phyloP scores from a whole-genome alignment of 352 stramenopile genomes.

The Phytophthora constricta region DNA sequence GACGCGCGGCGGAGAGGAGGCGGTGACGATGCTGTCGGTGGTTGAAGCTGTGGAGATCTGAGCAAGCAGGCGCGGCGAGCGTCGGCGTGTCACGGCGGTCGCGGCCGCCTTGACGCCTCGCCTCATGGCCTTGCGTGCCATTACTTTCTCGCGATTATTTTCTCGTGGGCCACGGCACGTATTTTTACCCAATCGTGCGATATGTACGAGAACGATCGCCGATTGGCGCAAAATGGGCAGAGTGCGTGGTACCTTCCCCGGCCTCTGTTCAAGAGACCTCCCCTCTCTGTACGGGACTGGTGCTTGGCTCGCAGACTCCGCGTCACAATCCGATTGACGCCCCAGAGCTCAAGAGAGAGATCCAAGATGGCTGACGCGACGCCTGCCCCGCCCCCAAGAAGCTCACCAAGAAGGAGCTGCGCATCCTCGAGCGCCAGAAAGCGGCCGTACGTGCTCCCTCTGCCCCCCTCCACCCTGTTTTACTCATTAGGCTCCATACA shows the following conservation, averaged over 20 bases:
- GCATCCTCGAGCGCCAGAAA: conserved; percentile 89
- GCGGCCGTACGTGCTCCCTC: conserved; percentile 47
- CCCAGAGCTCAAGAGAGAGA: conserved; percentile 21
- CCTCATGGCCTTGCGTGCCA: conserved; percentile 33
- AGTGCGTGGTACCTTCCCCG: too few relatives aligned
- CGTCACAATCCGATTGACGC: conserved; percentile 37
- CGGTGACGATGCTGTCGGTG: not conserved
- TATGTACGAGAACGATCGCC: not conserved
- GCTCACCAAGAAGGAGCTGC: conserved; percentile 91
- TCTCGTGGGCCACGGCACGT: conserved; percentile 24
- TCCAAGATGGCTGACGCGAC: conserved; percentile 55
- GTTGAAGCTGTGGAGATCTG: conserved; percentile 5
- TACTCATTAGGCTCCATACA: too few relatives aligned
- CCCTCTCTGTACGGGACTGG: conserved; percentile 12
- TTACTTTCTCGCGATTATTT: not conserved
- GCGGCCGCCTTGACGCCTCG: conserved; percentile 30
- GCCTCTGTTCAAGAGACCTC: conserved; percentile 17
- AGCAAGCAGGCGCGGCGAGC: conserved; percentile 33
- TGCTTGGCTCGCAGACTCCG: conserved; percentile 28
- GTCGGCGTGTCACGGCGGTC: conserved; percentile 16
- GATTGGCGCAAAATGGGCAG: conserved; percentile 38
- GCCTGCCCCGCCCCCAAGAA: conserved; percentile 70
- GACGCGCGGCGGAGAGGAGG: conserved; percentile 8
- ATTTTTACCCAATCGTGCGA: conserved; percentile 43
- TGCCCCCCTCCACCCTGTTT: too few relatives aligned